Evolutionary conservation across 257 asterid genomes (phyloP).

Genomic region (Capsicum chinense): DNA sequence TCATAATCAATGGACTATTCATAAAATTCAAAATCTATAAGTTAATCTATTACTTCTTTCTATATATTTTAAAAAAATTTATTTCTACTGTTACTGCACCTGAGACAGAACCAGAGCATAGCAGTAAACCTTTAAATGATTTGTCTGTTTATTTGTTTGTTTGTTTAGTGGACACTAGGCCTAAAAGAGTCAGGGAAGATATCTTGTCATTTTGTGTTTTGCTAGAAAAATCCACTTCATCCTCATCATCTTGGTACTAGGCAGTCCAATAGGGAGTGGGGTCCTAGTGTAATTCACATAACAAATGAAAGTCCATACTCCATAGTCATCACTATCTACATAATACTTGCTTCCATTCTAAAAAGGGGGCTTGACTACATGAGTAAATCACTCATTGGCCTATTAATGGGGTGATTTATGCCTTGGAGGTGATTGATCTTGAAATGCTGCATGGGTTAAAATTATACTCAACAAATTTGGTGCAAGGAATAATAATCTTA

Average conservation of each 20-base stretch:
- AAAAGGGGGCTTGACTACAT: neutral
- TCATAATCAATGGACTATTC: too few species aligned
- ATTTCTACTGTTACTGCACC: neutral
- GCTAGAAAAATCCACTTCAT: neutral
- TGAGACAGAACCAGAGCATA: neutral
- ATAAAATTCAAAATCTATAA: too few species aligned
- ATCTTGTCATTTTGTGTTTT: conserved; percentile 6
- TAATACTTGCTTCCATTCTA: neutral
- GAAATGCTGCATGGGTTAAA: too few species aligned
- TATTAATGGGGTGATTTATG: too few species aligned
- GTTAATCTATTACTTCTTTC: too few species aligned
- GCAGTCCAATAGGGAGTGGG: neutral
- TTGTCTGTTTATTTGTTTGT: conserved; percentile 2
- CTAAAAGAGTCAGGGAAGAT: neutral
- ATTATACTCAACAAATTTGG: too few species aligned
- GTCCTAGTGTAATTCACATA: neutral
- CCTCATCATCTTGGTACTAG: conserved; percentile 19
- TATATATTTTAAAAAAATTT: too few species aligned
- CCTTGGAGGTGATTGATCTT: too few species aligned
- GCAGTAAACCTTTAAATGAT: neutral
- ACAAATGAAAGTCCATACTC: neutral
- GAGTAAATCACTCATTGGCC: too few species aligned
- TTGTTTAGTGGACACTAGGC: neutral
- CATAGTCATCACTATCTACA: neutral
- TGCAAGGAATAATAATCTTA: too few species aligned